Percentiles rank a stretch among this genome's conserved stretches.
These are phyloP conservation scores for Huntiella omanensis DNA, from an alignment of 2,329 filamentous ascomycete genomes.

Conservation along the genomic window DNA sequence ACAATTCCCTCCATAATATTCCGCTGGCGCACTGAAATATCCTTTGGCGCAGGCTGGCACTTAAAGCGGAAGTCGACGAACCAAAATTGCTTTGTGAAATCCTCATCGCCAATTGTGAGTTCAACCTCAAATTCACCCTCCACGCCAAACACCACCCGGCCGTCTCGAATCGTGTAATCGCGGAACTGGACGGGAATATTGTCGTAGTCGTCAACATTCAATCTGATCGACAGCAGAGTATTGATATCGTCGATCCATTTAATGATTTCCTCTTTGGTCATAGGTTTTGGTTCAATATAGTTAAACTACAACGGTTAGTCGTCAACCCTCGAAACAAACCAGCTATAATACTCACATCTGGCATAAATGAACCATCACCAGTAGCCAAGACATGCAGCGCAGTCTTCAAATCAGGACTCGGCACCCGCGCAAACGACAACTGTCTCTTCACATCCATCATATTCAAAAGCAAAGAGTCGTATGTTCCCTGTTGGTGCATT, in stretches of 20 bases:
- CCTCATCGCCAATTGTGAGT: slow-evolving; percentile 74
- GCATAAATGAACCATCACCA: slow-evolving; percentile 59
- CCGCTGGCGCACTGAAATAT: slow-evolving; percentile 43
- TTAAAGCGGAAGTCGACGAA: slow-evolving; percentile 82
- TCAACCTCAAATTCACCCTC: slow-evolving; percentile 80
- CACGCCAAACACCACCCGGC: slow-evolving; percentile 78
- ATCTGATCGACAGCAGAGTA: slow-evolving; percentile 58
- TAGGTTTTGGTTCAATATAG: slow-evolving; percentile 54
- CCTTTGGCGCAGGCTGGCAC: slow-evolving; percentile 49
- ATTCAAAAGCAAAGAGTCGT: slow-evolving; percentile 38
- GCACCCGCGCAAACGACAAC: slow-evolving; percentile 54
- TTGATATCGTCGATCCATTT: slow-evolving; percentile 66
- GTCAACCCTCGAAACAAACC: background rate
- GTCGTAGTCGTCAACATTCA: slow-evolving; percentile 72
- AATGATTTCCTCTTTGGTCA: slow-evolving; percentile 54
- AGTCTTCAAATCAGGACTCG: slow-evolving; percentile 79
- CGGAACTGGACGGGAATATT: slow-evolving; percentile 55
- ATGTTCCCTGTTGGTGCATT: slow-evolving; percentile 40
- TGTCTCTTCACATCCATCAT: slow-evolving; percentile 56
- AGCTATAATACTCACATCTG: slow-evolving; percentile 39
- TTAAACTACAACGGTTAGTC: slow-evolving; percentile 36
- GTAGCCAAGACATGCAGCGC: slow-evolving; percentile 70
- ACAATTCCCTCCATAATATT: slow-evolving; percentile 48
- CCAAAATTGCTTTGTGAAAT: slow-evolving; percentile 68
- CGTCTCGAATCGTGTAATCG: slow-evolving; percentile 60